Base-by-base conservation (phyloP, 2,329 filamentous ascomycete genomes). In the Aspergillus spinulosporus region DNA sequence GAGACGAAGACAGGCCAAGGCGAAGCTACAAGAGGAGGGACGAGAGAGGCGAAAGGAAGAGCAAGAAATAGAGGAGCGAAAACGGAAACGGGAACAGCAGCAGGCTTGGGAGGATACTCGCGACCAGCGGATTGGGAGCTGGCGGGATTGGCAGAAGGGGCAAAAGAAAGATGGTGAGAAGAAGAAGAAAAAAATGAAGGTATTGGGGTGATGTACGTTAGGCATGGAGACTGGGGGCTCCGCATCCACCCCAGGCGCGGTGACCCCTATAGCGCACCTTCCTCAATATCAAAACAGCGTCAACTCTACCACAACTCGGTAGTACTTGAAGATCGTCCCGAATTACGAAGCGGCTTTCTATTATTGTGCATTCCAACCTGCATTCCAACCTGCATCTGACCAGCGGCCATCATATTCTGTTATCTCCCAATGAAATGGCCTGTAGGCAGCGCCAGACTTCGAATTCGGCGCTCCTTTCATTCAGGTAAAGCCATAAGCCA, bases 21-120 rank as follows among this genome's bases (percentile, higher is more conserved):
- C 90, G 40, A 89, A 94, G 80, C 88, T 99, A 87, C 91, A 96
- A 75, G 94, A 99, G 74, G 93, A 99, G 74, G 94, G 94, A 5
- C 82, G 94, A 53, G 88, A 94, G 78, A 87, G 95, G 82, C 85
- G 86, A 70, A 89, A 88, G 72, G 87, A 87, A 67, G 94, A 99
- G 21, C 89, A 92, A 65, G 93, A 97, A 76, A 59, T 89, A 7
- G 91, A 93, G 67, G 84, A 83, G 64, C 80, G 90, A 67, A 93
- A 92, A 78, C 83, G 89, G 65, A 93, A 93, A 83, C 83, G 94
- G 58, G 92, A 97, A 70, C 90, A 94, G 73, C 92, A 97, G 63
- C 86, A 94, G 77, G 89, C 92, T 61, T 99, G 94, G 94, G 94
- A 99, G 79, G 87, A 90, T 68, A 96, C 89, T 28, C 81, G 94